Base-by-base conservation (phyloP, 257 asterid species). In the Osmanthus fragrans region DNA sequence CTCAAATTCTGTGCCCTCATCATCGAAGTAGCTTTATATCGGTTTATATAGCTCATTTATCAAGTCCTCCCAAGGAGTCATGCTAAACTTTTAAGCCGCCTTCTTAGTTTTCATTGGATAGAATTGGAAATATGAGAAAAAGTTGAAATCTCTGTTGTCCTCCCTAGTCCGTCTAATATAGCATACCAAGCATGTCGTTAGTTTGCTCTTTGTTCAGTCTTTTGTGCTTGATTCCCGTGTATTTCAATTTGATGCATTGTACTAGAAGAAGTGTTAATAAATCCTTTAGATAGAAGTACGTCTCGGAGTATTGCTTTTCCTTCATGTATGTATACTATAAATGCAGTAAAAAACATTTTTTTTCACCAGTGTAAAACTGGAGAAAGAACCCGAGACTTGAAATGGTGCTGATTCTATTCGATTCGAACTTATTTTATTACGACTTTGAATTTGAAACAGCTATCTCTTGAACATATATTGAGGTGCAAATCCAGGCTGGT, bases 341-440 rank as follows among this genome's bases (percentile, higher is more conserved):
- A 39, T 73, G 71, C 34, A 75, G 51, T 29, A n/a, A 39, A 74
- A 77, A 75, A 67, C 56, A 58, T n/a, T 77, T 12, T 77, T 80
- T 82, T 40, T 42, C 15, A 36, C 69, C 70, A 81, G 82, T 71
- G 42, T 60, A 36, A 23, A 77, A 85, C 74, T 69, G 66, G 16
- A 40, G 49, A 2, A 11, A 40, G 15, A 2, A 40, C 13, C 4
- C 49, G 49, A 40, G 49, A 0, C 49, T 40, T 40, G 49, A 10
- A 40, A 40, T 33, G 58, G 18, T 2, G 60, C 64, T 76, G 80
- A 70, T 76, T 40, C 40, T 36, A 7, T 7, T 36, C 0, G 8
- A 36, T 36, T 36, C 40, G 40, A 36, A 36, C 1, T 36, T 10
- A 36, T 1, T 36, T 36, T 36, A 36, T 36, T 7, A 7, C 7